Conservation (phyloP, 2,329 filamentous ascomycete genomes). For the Pyrenochaeta sp. region DNA sequence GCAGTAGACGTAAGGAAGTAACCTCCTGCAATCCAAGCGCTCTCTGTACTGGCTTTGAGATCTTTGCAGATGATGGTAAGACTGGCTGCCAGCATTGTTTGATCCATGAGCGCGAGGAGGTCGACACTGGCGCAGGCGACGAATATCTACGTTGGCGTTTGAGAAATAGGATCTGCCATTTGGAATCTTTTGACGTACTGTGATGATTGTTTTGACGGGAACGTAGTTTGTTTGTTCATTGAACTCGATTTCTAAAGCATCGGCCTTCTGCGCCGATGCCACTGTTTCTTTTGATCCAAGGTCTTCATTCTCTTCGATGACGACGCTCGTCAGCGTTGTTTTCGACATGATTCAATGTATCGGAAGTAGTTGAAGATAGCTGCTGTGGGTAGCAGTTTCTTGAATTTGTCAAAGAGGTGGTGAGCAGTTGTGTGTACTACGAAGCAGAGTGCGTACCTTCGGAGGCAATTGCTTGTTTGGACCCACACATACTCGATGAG, state of each 20-base stretch:
- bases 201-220: conserved; percentile 26
- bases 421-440: too few species aligned
- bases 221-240: conserved; percentile 34
- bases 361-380: neutral
- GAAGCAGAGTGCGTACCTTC: too few species aligned
- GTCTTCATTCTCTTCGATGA: too few species aligned
- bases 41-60: conserved; percentile 54
- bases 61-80: conserved; percentile 34
- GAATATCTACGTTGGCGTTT: conserved; percentile 19
- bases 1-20: conserved; percentile 66
- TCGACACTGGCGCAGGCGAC: conserved; percentile 32
- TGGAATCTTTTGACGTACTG: conserved; percentile 15
- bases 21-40: conserved; percentile 64
- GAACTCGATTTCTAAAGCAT: conserved; percentile 17
- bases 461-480: too few species aligned
- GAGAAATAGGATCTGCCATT: neutral
- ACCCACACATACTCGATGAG: too few species aligned
- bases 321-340: neutral
- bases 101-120: conserved; percentile 28
- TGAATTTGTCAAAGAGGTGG: too few species aligned
- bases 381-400: too few species aligned
- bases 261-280: neutral
- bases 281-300: neutral
- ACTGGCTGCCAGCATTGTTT: conserved; percentile 31
- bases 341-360: neutral